A percentile compares a stretch with the other conserved stretches of the same genome.
phyloP scores from a whole-genome alignment of 106 monocot species.

The Amphibolis antarctica region DNA sequence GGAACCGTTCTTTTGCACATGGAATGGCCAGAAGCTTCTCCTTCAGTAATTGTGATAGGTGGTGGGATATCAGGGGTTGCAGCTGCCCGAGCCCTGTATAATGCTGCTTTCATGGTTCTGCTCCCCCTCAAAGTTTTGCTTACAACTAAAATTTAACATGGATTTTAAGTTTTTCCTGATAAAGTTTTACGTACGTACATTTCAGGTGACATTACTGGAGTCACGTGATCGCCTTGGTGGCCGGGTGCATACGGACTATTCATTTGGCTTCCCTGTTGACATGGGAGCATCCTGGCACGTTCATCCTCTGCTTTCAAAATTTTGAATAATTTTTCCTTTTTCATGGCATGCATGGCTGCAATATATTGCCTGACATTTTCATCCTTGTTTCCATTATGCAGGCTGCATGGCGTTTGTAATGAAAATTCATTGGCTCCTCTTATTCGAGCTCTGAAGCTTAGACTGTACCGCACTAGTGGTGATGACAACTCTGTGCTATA shows the following conservation, averaged over 20 bases:
- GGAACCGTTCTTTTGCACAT: constrained; percentile 54
- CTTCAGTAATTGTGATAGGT: constrained; percentile 89
- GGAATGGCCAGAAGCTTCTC: constrained; percentile 48
- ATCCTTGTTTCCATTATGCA: constrained; percentile 13
- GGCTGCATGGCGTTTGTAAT: constrained; percentile 97
- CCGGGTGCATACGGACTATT: constrained; percentile 83
- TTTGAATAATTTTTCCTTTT: background rate
- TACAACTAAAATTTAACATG: background rate
- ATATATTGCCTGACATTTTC: background rate
- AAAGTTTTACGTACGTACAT: background rate
- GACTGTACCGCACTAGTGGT: constrained; percentile 88
- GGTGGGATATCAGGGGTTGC: constrained; percentile 95
- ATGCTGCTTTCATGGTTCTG: constrained; percentile 69
- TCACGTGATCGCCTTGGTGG: constrained; percentile 86
- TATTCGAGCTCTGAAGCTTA: constrained; percentile 62
- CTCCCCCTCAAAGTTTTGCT: background rate
- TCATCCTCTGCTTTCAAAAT: background rate
- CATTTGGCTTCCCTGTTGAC: constrained; percentile 94
- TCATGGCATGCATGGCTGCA: background rate
- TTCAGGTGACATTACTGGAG: constrained; percentile 75
- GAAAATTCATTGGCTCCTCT: constrained; percentile 92
- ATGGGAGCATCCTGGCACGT: constrained; percentile 93
- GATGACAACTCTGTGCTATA: constrained; percentile 94
- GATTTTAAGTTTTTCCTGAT: background rate
- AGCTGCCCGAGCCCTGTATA: constrained; percentile 71